These are phyloP conservation scores for Coemansia sp. DNA, from an alignment of 192 early-diverging fungal species.

Conservation along the genomic window DNA sequence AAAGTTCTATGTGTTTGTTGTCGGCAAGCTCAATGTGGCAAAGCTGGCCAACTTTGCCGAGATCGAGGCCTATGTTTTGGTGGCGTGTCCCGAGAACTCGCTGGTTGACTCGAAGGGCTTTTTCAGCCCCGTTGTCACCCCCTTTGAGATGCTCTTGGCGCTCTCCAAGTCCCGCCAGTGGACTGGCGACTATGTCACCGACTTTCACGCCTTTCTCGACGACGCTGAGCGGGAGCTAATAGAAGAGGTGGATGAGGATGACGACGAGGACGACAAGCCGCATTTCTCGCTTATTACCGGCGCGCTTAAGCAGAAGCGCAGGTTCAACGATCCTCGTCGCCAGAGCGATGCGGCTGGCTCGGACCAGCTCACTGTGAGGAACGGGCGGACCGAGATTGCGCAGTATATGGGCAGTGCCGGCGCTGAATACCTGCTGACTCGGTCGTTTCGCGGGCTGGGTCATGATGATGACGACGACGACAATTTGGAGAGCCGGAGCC, in stretches of 20 bases:
- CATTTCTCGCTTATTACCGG: slow-evolving; percentile 92
- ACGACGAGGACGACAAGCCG: slow-evolving; percentile 67
- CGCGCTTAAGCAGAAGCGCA: slow-evolving; percentile 59
- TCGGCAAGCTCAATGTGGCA: slow-evolving; percentile 93
- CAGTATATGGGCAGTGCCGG: slow-evolving; percentile 48
- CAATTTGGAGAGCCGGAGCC: background rate
- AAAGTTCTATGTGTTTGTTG: slow-evolving; percentile 83
- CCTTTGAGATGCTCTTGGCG: slow-evolving; percentile 86
- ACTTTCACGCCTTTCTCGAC: slow-evolving; percentile 62
- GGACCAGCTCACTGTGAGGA: slow-evolving; percentile 57
- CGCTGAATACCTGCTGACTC: slow-evolving; percentile 69
- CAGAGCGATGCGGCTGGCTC: background rate
- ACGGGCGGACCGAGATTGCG: slow-evolving; percentile 50
- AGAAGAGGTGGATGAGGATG: slow-evolving; percentile 22
- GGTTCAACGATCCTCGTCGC: slow-evolving; percentile 36
- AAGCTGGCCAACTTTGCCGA: slow-evolving; percentile 98
- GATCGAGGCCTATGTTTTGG: slow-evolving; percentile 87
- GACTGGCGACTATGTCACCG: slow-evolving; percentile 71
- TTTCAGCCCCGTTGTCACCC: slow-evolving; percentile 89
- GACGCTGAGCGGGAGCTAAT: slow-evolving; percentile 23
- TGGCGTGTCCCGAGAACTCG: slow-evolving; percentile 93
- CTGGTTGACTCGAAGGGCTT: slow-evolving; percentile 90
- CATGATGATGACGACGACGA: slow-evolving; percentile 44
- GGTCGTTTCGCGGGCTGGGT: slow-evolving; percentile 82
- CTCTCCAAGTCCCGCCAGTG: slow-evolving; percentile 58